Percentiles rank a stretch among this genome's conserved stretches.
Conservation (phyloP, 345 rosid species). For the Eutrema yunnanense region DNA sequence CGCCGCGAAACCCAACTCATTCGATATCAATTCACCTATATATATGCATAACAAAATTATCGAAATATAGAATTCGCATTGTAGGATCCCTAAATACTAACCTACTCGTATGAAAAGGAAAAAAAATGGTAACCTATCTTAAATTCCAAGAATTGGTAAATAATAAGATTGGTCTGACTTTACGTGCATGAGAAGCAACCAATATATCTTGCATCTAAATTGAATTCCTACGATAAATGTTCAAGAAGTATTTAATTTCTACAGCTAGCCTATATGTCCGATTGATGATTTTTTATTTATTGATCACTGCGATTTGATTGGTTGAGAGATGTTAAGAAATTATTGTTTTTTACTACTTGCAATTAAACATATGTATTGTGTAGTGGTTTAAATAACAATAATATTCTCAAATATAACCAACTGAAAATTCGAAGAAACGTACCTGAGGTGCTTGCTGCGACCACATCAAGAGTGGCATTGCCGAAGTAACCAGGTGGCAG, state of each 20-base stretch:
- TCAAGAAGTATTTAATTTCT: background rate
- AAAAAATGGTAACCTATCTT: background rate
- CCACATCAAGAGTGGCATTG: constrained; percentile 42
- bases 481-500: constrained; percentile 33
- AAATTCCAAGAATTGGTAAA: background rate
- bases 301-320: background rate
- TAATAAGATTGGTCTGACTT: background rate
- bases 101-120: background rate
- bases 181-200: background rate
- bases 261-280: background rate
- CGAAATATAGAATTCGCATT: background rate
- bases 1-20: constrained; percentile 38
- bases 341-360: background rate
- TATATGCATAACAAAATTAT: background rate
- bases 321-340: too few relatives aligned
- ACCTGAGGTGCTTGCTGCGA: constrained; percentile 36
- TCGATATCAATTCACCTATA: constrained; percentile 33
- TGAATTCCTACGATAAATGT: background rate
- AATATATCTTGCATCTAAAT: background rate
- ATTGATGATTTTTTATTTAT: background rate
- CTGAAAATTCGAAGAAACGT: background rate
- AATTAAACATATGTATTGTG: too few relatives aligned
- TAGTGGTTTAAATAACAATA: too few relatives aligned
- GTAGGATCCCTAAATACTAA: background rate
- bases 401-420: background rate